Conservation (phyloP, 192 early-diverging fungal genomes). For the Geranomyces michiganensis region DNA sequence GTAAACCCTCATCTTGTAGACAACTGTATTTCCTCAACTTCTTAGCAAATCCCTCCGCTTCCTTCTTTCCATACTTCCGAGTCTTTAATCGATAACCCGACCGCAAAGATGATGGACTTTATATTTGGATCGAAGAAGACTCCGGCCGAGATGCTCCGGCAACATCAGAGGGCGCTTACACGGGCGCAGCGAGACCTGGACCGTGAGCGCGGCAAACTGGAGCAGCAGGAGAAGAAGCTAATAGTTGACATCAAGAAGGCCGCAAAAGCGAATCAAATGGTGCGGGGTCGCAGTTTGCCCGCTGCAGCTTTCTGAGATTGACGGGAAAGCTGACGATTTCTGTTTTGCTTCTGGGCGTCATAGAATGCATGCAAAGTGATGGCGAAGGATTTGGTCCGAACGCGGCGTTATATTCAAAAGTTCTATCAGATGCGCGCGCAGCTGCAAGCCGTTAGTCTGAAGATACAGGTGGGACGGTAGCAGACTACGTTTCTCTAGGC, state of each 20-base stretch:
- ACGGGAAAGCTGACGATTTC: not conserved
- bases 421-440: slow-evolving; percentile 96
- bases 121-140: slow-evolving; percentile 65
- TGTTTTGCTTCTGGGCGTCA: not conserved
- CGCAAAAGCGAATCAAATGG: slow-evolving; percentile 91
- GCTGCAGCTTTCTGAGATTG: not conserved
- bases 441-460: slow-evolving; percentile 85
- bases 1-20: too few species aligned
- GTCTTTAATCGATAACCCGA: too few species aligned
- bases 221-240: slow-evolving; percentile 94
- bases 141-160: slow-evolving; percentile 88
- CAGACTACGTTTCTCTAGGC: slow-evolving; percentile 11
- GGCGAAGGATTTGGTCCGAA: slow-evolving; percentile 97
- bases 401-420: slow-evolving; percentile 90
- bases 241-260: slow-evolving; percentile 90
- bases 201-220: slow-evolving; percentile 85
- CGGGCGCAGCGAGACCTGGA: slow-evolving; percentile 92
- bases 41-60: too few species aligned
- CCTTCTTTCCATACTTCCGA: too few species aligned
- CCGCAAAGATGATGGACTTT: slow-evolving; percentile 47
- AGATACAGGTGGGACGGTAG: slow-evolving; percentile 93
- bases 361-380: slow-evolving; percentile 89
- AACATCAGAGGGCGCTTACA: slow-evolving; percentile 84
- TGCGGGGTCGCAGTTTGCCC: too few species aligned
- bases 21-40: too few species aligned